Evolutionary conservation across 164 flowering plant species (phyloP).

Genomic region (Buxus sempervirens): DNA sequence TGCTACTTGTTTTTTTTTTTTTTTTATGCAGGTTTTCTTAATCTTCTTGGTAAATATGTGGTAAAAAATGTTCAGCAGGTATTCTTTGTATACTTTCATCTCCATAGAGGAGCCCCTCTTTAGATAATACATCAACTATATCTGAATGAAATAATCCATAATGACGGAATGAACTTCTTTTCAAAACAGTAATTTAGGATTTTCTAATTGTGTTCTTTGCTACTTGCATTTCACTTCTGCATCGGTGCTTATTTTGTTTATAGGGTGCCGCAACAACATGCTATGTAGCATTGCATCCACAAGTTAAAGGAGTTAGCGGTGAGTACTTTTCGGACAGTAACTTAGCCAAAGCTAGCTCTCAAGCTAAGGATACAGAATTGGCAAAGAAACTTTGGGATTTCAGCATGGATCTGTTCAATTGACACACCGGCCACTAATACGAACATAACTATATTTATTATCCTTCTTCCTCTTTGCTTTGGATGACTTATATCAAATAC

Average conservation of each 20-base stretch:
- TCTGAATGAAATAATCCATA: background rate
- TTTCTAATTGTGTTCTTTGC: too few species aligned
- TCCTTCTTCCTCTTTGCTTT: too few species aligned
- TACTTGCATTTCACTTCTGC: background rate
- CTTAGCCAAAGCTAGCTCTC: slow-evolving; percentile 33
- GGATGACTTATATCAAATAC: too few species aligned
- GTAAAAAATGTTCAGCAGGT: slow-evolving; percentile 67
- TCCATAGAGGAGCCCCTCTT: background rate
- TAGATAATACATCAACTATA: background rate
- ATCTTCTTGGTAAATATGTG: slow-evolving; percentile 26
- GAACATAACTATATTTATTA: too few species aligned
- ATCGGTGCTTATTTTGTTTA: slow-evolving; percentile 4
- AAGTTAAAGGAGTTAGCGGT: slow-evolving; percentile 55
- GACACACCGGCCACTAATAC: background rate
- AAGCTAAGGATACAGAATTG: slow-evolving; percentile 43
- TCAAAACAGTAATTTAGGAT: too few species aligned
- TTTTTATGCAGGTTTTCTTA: slow-evolving; percentile 37
- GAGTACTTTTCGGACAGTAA: slow-evolving; percentile 57
- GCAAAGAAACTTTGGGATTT: slow-evolving; percentile 77
- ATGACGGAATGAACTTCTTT: too few species aligned
- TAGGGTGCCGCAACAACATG: slow-evolving; percentile 90
- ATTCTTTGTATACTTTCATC: background rate
- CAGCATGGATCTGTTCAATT: slow-evolving; percentile 36
- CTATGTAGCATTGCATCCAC: slow-evolving; percentile 70
- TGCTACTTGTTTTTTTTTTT: slow-evolving; percentile 5